Conservation (phyloP, 169 alveolate species). For the Sarcocystis neurona region DNA sequence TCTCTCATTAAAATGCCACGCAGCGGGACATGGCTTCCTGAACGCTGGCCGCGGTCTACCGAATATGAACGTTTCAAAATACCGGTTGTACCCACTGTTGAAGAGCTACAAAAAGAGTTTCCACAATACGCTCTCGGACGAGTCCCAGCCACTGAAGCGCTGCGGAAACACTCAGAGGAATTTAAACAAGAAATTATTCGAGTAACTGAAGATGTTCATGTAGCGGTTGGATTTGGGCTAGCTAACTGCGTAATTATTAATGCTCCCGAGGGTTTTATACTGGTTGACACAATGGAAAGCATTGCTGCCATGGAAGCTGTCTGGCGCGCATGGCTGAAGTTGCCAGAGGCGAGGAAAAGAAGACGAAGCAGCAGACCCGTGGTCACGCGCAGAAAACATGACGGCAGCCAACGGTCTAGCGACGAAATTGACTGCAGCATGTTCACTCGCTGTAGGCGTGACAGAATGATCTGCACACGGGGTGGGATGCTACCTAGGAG, state of each 20-base stretch:
- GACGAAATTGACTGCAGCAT: neutral
- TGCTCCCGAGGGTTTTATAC: constrained; percentile 35
- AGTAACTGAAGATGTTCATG: constrained; percentile 21
- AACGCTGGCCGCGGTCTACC: no score
- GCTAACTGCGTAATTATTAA: constrained; percentile 48
- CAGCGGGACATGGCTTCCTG: no score
- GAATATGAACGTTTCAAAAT: no score
- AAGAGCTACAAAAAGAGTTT: constrained; percentile 15
- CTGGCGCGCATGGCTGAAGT: constrained; percentile 16
- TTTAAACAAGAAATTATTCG: constrained; percentile 36
- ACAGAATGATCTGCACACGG: no score
- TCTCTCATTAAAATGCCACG: no score
- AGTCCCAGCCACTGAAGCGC: constrained; percentile 21
- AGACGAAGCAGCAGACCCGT: constrained; percentile 18
- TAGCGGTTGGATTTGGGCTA: constrained; percentile 55
- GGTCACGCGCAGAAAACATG: neutral
- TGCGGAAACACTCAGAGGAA: constrained; percentile 40
- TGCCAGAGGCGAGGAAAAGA: no score
- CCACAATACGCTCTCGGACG: neutral
- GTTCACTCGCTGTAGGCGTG: neutral
- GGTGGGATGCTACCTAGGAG: no score
- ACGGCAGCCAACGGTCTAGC: constrained; percentile 30
- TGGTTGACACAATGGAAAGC: constrained; percentile 58
- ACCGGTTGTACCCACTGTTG: no score
- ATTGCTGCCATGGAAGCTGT: constrained; percentile 25